A percentile compares a stretch with the other conserved stretches of the same genome.
These are phyloP conservation scores for Catunica adiposa DNA, from an alignment of 2,329 filamentous ascomycete genomes.

Conservation along the genomic window DNA sequence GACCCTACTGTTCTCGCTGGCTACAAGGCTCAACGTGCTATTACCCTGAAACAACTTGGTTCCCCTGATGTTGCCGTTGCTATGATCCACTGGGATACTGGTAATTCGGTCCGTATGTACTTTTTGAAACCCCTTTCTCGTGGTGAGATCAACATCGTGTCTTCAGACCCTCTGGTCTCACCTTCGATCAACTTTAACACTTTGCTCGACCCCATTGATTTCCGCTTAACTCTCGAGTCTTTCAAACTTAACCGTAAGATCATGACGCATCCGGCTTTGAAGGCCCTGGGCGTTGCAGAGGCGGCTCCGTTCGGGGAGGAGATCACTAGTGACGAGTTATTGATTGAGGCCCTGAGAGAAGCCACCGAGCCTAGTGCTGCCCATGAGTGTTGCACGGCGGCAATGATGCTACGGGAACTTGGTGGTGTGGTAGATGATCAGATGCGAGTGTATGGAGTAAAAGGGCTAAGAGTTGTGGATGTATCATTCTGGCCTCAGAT, in stretches of 20 bases:
- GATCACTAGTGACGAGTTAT: constrained; percentile 18
- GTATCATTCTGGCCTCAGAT: constrained; percentile 19
- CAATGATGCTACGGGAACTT: constrained; percentile 23
- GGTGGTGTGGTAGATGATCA: constrained; percentile 24
- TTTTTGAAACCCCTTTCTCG: constrained; percentile 25
- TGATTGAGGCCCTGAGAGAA: constrained; percentile 16
- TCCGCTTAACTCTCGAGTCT: constrained; percentile 19
- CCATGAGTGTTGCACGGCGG: constrained; percentile 16
- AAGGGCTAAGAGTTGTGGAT: constrained; percentile 24
- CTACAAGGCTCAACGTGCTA: constrained; percentile 23
- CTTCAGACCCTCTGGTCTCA: constrained; percentile 20
- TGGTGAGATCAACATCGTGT: constrained; percentile 25
- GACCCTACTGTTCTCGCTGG: constrained; percentile 24
- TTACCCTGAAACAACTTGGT: constrained; percentile 20
- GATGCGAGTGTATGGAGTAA: constrained; percentile 18
- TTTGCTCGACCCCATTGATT: constrained; percentile 24
- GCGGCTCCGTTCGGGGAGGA: constrained; percentile 18
- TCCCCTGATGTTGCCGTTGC: constrained; percentile 18
- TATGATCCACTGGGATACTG: constrained; percentile 22
- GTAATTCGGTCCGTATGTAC: constrained; percentile 20
- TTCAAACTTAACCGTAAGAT: constrained; percentile 23
- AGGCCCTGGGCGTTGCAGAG: constrained; percentile 19
- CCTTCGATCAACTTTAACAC: constrained; percentile 25
- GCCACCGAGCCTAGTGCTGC: constrained; percentile 11
- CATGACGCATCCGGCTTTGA: constrained; percentile 20